Conservation (phyloP, 139 green algal genomes). For the Pseudopediastrum boryanum region DNA sequence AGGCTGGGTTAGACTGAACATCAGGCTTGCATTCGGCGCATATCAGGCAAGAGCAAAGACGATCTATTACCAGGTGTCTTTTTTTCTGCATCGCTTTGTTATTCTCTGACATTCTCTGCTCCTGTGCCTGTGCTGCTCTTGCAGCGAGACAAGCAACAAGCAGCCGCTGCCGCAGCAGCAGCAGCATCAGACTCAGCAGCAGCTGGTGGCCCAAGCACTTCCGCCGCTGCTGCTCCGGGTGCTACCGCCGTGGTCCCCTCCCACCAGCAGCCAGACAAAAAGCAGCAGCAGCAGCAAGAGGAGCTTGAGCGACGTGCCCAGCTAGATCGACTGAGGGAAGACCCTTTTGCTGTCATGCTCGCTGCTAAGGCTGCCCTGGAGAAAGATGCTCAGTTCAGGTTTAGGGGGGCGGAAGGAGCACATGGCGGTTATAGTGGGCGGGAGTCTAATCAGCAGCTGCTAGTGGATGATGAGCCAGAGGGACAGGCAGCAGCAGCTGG, state of each 20-base stretch:
- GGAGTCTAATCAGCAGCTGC: constrained; percentile 58
- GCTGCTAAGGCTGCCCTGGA: constrained; percentile 39
- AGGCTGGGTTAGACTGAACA: too few relatives aligned
- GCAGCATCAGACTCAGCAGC: not conserved
- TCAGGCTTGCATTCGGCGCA: too few relatives aligned
- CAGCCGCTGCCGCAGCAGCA: not conserved
- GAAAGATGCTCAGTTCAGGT: constrained; percentile 40
- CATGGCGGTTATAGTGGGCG: constrained; percentile 43
- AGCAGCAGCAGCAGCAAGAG: constrained; percentile 19
- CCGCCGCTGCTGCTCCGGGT: not conserved
- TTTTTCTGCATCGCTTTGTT: too few relatives aligned
- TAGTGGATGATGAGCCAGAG: constrained; percentile 44
- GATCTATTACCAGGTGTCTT: too few relatives aligned
- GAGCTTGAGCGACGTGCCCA: constrained; percentile 22
- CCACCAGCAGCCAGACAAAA: not conserved
- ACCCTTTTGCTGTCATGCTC: constrained; percentile 51
- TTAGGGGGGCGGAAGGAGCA: constrained; percentile 18
- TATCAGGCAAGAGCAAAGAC: too few relatives aligned
- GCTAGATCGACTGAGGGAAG: constrained; percentile 48
- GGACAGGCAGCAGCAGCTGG: constrained; percentile 23
- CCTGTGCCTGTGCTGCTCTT: not conserved
- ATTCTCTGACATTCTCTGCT: too few relatives aligned
- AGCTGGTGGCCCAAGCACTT: not conserved
- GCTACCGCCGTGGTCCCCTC: not conserved
- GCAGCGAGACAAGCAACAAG: not conserved